These are phyloP conservation scores for Fusarium falciforme DNA, from an alignment of 2,329 filamentous ascomycete species.

Conservation along the genomic window DNA sequence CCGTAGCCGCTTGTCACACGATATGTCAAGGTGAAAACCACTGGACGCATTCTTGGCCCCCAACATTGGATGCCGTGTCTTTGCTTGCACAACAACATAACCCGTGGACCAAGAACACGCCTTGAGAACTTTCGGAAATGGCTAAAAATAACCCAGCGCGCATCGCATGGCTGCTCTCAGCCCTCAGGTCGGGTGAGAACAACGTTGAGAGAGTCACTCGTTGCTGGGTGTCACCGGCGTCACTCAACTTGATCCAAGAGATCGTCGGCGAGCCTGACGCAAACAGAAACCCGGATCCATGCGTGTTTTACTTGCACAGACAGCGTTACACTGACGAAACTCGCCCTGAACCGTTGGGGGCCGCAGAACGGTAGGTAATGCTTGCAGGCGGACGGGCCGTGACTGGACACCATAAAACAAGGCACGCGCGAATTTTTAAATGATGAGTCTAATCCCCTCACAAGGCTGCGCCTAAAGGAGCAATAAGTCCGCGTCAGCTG, in stretches of 20 bases:
- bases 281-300: not conserved
- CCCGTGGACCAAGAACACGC: not conserved
- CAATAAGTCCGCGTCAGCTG: not conserved
- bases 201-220: not conserved
- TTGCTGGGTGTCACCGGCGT: not conserved
- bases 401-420: not conserved
- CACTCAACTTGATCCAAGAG: not conserved
- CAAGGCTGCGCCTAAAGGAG: not conserved
- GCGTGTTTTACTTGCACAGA: not conserved
- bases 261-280: not conserved
- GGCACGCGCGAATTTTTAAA: not conserved
- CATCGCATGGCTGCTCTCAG: not conserved
- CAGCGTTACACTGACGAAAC: not conserved
- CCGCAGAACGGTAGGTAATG: not conserved
- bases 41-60: not conserved
- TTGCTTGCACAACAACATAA: not conserved
- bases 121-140: not conserved
- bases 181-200: not conserved
- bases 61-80: not conserved
- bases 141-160: not conserved
- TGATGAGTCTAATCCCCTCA: not conserved
- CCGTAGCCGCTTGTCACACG: not conserved
- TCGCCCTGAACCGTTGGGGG: not conserved
- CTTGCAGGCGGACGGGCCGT: not conserved
- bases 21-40: not conserved